These are phyloP conservation scores for Eucalyptus marginata DNA, from an alignment of 345 rosid species.

Conservation along the genomic window DNA sequence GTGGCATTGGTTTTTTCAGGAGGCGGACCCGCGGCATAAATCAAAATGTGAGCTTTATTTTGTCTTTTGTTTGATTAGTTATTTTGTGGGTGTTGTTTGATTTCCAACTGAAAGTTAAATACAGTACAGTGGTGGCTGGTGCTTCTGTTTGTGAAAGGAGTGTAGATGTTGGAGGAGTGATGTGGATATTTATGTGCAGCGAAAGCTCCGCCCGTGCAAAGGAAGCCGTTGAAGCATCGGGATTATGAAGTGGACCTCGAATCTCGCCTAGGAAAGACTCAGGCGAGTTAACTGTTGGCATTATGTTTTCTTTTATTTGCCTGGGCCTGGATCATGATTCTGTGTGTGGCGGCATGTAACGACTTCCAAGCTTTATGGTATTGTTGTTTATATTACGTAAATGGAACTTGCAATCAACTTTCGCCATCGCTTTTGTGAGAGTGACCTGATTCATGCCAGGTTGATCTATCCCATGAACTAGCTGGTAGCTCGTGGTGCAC, in stretches of 20 bases:
- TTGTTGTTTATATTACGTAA: background rate
- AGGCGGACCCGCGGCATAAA: conserved; percentile 45
- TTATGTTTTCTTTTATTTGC: background rate
- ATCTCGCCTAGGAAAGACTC: conserved; percentile 94
- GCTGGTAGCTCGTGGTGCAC: background rate
- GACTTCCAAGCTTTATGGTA: background rate
- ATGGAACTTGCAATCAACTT: background rate
- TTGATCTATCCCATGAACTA: background rate
- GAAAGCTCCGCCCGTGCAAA: conserved; percentile 84
- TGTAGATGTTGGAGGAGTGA: background rate
- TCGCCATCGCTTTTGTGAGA: background rate
- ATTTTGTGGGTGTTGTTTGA: background rate
- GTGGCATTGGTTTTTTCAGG: conserved; percentile 24
- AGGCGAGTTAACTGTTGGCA: conserved; percentile 18
- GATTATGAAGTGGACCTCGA: conserved; percentile 95
- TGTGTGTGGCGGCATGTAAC: background rate
- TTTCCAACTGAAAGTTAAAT: background rate
- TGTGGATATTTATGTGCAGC: conserved; percentile 22
- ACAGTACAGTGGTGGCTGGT: background rate
- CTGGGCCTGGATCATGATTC: background rate
- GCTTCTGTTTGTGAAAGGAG: background rate
- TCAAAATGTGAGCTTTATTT: conserved; percentile 43
- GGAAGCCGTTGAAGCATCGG: conserved; percentile 96
- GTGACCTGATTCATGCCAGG: background rate
- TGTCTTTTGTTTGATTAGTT: background rate